phyloP scores from a whole-genome alignment of 768 basidiomycete species.

The Lactarius quietus region DNA sequence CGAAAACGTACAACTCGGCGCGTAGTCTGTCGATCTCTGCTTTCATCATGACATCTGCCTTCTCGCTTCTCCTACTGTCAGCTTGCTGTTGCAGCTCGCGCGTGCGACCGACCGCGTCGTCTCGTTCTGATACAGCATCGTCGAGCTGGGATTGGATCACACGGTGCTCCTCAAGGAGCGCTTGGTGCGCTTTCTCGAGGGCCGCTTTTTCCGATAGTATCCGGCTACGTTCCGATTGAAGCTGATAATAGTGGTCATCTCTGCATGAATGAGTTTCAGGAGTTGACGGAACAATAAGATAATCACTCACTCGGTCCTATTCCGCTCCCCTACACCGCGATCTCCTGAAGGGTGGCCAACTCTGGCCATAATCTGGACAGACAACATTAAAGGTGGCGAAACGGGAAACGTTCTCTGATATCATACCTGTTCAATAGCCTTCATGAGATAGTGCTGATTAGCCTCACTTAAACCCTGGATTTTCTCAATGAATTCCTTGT shows the following conservation, averaged over 20 bases:
- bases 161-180: constrained; percentile 72
- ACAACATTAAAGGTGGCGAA: constrained; percentile 3
- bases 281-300: neutral
- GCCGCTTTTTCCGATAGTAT: constrained; percentile 83
- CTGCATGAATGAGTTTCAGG: constrained; percentile 36
- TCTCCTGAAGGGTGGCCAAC: constrained; percentile 50
- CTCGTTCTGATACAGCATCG: constrained; percentile 72
- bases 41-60: constrained; percentile 72
- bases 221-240: constrained; percentile 76
- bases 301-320: constrained; percentile 74
- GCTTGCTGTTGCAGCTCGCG: constrained; percentile 55
- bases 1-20: constrained; percentile 70
- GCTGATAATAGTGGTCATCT: constrained; percentile 85
- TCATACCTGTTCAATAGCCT: constrained; percentile 82
- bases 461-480: constrained; percentile 81
- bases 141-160: constrained; percentile 72
- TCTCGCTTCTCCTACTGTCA: constrained; percentile 59
- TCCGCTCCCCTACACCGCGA: constrained; percentile 49
- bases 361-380: constrained; percentile 67
- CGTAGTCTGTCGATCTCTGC: constrained; percentile 81
- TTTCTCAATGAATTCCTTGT: constrained; percentile 83
- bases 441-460: constrained; percentile 89
- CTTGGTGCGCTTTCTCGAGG: constrained; percentile 75
- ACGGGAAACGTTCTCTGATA: constrained; percentile 5
- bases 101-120: constrained; percentile 65